These are phyloP conservation scores for Dactylonectria estremocensis DNA, from an alignment of 2,329 filamentous ascomycete species.

Conservation along the genomic window DNA sequence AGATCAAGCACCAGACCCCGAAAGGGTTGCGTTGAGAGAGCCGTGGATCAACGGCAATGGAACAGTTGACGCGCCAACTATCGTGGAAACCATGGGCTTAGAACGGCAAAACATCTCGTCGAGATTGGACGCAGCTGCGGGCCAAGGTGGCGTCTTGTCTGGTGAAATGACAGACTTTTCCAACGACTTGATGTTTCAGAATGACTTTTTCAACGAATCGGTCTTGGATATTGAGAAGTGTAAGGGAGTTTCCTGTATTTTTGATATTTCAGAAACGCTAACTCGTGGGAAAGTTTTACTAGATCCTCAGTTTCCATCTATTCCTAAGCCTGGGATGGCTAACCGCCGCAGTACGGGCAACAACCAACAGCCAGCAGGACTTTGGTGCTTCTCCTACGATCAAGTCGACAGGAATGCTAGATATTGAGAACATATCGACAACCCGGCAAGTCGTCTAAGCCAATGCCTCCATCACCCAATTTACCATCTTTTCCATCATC, in stretches of 20 bases:
- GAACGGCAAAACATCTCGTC: no score
- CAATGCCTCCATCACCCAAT: constrained; percentile 8
- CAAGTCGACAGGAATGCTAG: background rate
- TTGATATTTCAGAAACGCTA: background rate
- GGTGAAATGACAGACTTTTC: background rate
- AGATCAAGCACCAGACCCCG: no score
- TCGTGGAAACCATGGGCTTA: no score
- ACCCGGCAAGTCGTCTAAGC: no score
- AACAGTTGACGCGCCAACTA: no score
- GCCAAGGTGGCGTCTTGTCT: background rate
- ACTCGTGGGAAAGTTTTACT: background rate
- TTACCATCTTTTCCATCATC: constrained; percentile 5
- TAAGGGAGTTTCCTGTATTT: background rate
- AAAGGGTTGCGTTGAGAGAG: no score
- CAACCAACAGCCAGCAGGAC: background rate
- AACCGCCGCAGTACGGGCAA: background rate
- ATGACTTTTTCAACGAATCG: constrained; percentile 3
- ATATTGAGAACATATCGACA: no score
- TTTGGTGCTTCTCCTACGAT: constrained; percentile 1
- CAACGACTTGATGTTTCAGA: background rate
- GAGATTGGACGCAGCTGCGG: no score
- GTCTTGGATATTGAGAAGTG: constrained; percentile 8
- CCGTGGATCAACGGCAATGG: no score
- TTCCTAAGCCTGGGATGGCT: background rate
- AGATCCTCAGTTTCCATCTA: background rate